These are phyloP conservation scores for Rhodosporidiobolus sp. DNA, from an alignment of 768 basidiomycete genomes.

Conservation along the genomic window DNA sequence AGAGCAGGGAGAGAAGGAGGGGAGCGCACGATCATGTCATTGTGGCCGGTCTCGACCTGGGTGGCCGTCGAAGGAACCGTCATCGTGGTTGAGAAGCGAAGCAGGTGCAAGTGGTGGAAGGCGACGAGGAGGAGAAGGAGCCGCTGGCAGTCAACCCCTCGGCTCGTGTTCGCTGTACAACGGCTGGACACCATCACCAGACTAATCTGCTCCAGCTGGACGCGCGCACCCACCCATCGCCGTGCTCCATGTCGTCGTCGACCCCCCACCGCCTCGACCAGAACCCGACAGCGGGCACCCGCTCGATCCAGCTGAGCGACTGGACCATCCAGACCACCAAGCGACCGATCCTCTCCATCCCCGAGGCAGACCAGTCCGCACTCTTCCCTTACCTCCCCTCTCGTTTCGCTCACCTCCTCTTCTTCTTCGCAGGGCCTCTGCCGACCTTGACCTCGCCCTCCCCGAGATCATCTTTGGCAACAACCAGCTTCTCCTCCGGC, in stretches of 20 bases:
- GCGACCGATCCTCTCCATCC: constrained; percentile 65
- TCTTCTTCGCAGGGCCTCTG: constrained; percentile 44
- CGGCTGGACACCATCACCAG: background rate
- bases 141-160: background rate
- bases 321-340: constrained; percentile 72
- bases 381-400: background rate
- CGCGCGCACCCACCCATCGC: too few relatives aligned
- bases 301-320: constrained; percentile 63
- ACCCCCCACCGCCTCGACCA: constrained; percentile 7
- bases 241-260: background rate
- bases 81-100: constrained; percentile 1
- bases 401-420: background rate
- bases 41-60: constrained; percentile 84
- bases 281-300: constrained; percentile 48
- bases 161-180: too few relatives aligned
- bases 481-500: constrained; percentile 68
- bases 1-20: background rate
- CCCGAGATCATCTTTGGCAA: constrained; percentile 97
- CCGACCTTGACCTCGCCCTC: constrained; percentile 64
- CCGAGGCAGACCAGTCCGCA: constrained; percentile 26
- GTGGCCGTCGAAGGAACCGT: constrained; percentile 12
- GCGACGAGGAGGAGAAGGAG: background rate
- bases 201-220: too few relatives aligned
- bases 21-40: constrained; percentile 90
- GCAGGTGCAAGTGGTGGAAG: background rate